Evolutionary conservation across 164 flowering plant genomes (phyloP).

Genomic region (Vitis cinerea): DNA sequence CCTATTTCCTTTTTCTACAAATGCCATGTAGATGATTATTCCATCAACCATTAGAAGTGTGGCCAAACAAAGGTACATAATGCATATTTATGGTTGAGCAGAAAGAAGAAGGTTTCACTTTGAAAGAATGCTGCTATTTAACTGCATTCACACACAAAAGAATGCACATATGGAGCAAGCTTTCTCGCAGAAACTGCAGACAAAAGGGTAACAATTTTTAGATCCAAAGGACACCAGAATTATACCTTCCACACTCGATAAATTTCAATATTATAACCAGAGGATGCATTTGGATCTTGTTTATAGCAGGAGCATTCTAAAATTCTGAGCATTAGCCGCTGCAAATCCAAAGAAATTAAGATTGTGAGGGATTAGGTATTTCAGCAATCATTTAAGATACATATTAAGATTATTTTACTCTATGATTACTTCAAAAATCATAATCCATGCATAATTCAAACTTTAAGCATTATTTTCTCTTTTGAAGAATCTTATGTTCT

Average conservation of each 20-base stretch:
- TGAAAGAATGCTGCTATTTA: no score
- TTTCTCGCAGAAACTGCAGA: not conserved
- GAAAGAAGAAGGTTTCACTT: no score
- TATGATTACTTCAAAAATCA: not conserved
- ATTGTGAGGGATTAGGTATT: not conserved
- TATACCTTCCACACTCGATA: slow-evolving; percentile 63
- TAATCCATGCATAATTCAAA: not conserved
- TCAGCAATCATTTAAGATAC: no score
- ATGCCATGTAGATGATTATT: no score
- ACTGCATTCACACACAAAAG: no score
- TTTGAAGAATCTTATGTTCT: not conserved
- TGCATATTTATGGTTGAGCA: no score
- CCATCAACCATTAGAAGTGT: no score
- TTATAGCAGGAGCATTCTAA: slow-evolving; percentile 24
- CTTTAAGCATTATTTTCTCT: not conserved
- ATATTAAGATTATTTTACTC: no score
- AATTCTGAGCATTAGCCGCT: slow-evolving; percentile 61
- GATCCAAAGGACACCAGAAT: no score
- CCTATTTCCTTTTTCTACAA: no score
- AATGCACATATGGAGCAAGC: not conserved
- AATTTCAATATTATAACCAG: slow-evolving; percentile 18
- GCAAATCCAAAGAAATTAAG: slow-evolving; percentile 18
- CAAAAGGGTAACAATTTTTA: not conserved
- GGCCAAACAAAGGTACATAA: no score
- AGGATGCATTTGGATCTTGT: slow-evolving; percentile 17